Conservation (phyloP, 768 basidiomycete species). For the Hygrophorus pudorinus region DNA sequence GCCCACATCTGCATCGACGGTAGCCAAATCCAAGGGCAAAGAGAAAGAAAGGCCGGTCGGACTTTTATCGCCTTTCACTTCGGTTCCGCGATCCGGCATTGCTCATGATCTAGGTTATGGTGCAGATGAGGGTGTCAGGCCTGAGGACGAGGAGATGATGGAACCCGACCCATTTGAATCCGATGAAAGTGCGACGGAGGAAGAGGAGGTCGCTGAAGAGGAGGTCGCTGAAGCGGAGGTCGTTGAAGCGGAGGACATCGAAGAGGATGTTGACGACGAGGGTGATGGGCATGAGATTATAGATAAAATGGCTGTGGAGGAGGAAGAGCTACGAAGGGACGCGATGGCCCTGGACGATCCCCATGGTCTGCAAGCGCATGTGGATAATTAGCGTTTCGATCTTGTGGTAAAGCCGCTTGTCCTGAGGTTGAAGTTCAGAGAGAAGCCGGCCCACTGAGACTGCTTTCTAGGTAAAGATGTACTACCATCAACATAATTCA, state of each 20-base stretch:
- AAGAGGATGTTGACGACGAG: slow-evolving; percentile 26
- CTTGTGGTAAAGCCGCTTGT: too few species aligned
- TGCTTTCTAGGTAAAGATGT: too few species aligned
- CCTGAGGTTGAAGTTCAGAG: too few species aligned
- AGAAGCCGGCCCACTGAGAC: too few species aligned
- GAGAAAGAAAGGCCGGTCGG: slow-evolving; percentile 27
- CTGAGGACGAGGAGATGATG: slow-evolving; percentile 19
- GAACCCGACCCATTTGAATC: slow-evolving; percentile 16
- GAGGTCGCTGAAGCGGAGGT: slow-evolving; percentile 14
- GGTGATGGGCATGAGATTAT: slow-evolving; percentile 29
- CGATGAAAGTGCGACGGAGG: slow-evolving; percentile 13
- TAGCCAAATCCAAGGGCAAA: slow-evolving; percentile 21
- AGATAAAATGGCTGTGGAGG: slow-evolving; percentile 34
- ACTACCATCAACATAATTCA: too few species aligned
- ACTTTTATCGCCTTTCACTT: slow-evolving; percentile 22
- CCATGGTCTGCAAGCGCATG: too few species aligned
- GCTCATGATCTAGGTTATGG: slow-evolving; percentile 10
- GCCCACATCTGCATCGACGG: slow-evolving; percentile 10
- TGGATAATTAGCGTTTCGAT: too few species aligned
- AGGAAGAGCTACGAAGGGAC: slow-evolving; percentile 33
- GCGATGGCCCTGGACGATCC: slow-evolving; percentile 2
- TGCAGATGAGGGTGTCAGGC: slow-evolving; percentile 19
- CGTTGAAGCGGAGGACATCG: slow-evolving; percentile 20
- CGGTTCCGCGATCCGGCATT: slow-evolving; percentile 14
- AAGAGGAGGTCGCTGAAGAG: slow-evolving; percentile 9